Conservation (phyloP, 108 stramenopile genomes). For the Cyclotella cryptica region DNA sequence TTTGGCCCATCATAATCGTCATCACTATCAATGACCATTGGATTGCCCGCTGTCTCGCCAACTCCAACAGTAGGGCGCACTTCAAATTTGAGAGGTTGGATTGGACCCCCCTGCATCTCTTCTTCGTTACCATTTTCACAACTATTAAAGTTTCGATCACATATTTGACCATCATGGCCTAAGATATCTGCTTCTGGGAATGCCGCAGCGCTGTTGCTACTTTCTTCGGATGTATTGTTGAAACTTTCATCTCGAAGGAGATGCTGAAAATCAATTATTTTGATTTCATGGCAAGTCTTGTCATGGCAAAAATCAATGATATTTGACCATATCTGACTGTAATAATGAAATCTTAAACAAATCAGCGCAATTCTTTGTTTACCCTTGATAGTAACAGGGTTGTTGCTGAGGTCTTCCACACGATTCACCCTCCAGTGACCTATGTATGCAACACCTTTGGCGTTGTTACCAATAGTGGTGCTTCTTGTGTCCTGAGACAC, state of each 20-base stretch:
- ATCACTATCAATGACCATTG: too few species aligned
- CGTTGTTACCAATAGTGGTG: not conserved
- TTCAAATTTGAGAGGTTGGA: too few species aligned
- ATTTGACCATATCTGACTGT: not conserved
- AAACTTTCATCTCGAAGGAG: not conserved
- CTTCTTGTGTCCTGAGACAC: not conserved
- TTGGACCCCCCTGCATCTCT: too few species aligned
- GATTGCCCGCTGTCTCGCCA: too few species aligned
- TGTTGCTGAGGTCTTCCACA: not conserved
- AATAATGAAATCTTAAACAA: not conserved
- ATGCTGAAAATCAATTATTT: not conserved
- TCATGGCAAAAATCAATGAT: not conserved
- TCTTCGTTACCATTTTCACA: too few species aligned
- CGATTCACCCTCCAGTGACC: conserved; percentile 21
- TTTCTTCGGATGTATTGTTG: too few species aligned
- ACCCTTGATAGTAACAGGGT: not conserved
- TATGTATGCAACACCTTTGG: conserved; percentile 13
- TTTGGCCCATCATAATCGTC: too few species aligned
- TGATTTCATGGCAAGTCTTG: not conserved
- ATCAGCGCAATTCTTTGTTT: not conserved
- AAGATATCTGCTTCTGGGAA: too few species aligned
- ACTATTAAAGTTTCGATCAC: too few species aligned
- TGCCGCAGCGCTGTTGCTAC: too few species aligned
- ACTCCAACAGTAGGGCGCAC: too few species aligned
- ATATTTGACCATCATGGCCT: too few species aligned